Evolutionary conservation across 75 land plant species (phyloP), one percentile per base, ranked within the genome.

Genomic region (Adiantum capillusveneris): DNA sequence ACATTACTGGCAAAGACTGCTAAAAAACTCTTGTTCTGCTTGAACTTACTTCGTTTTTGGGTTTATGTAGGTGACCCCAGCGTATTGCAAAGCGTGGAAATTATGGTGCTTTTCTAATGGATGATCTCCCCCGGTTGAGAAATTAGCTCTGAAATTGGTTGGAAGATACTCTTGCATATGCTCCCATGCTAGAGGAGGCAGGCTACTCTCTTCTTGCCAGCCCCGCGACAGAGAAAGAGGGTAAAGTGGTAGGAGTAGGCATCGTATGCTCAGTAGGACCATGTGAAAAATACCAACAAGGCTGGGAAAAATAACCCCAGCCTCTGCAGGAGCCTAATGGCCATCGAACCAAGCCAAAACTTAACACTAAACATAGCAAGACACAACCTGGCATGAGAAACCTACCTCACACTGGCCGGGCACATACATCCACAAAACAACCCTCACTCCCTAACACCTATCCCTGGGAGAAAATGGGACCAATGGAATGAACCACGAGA

Each of bases 31-130:
- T 14, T 37, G 51, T 48, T 41, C 9, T 41, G 14, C 12, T 14
- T 41, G 43, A 41, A 9, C 43, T 9, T n/a, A n/a, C n/a, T n/a
- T n/a, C n/a, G n/a, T 25, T 31, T 34, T 29, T 29, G 26, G 57
- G 25, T 39, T 37, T 67, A 19, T 65, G 46, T 70, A 94, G 99
- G 53, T 95, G 99, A 64, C 99, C 99, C 28, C 99, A 95, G 59
- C 80, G 99, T 25, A 90, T 95, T 62, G 99, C 99, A n/a, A 84
- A 78, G 57, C 75, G 99, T 46, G 99, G 99, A 17, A 75, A 84
- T 51, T 95, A 95, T 65, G 99, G 99, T 50, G 99, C 99, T 22
- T 95, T 95, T 45, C 65, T 95, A 19, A 95, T 95, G 99, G 93
- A 95, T 44, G 85, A 95, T 27, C 86, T 95, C 27, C 97, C 97